A percentile compares a stretch with the other conserved stretches of the same genome.
These are phyloP conservation scores for Wickerhamiella infanticola DNA, from an alignment of 1,139 yeast species.

Conservation along the genomic window DNA sequence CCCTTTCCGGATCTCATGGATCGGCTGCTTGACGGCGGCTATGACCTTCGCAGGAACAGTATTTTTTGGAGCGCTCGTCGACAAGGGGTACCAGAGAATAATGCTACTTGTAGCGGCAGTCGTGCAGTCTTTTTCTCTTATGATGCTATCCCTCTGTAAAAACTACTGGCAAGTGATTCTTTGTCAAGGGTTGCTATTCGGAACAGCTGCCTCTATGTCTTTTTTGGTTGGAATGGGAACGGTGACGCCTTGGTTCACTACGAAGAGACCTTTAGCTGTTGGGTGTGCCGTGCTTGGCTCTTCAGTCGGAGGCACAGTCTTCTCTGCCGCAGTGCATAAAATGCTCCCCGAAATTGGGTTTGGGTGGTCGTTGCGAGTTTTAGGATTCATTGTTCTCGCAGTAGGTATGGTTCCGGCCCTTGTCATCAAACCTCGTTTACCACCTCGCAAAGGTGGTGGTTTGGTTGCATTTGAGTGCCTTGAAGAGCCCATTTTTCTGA, in stretches of 20 bases:
- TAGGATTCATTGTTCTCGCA: conserved; percentile 19
- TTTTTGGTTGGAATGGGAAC: conserved; percentile 17
- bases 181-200: conserved; percentile 37
- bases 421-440: conserved; percentile 11
- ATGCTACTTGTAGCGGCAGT: conserved; percentile 33
- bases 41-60: conserved; percentile 42
- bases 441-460: conserved; percentile 6
- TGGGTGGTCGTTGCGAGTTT: conserved; percentile 21
- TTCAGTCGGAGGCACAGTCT: conserved; percentile 29
- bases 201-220: conserved; percentile 28
- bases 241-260: conserved; percentile 36
- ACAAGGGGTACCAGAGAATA: conserved; percentile 23
- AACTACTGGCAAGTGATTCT: conserved; percentile 37
- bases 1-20: conserved; percentile 43
- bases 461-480: conserved; percentile 10
- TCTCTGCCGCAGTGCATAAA: conserved; percentile 20
- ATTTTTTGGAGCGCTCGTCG: conserved; percentile 49
- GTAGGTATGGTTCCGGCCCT: conserved; percentile 10
- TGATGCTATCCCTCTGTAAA: conserved; percentile 35
- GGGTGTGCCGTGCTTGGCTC: conserved; percentile 46
- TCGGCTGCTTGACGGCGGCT: conserved; percentile 38
- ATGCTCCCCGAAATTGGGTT: conserved; percentile 21
- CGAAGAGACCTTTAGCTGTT: conserved; percentile 37
- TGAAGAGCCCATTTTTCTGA: conserved; percentile 9
- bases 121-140: conserved; percentile 31